Evolutionary conservation across 2,329 filamentous ascomycete genomes (phyloP).

Genomic region (Beauveria varroae): DNA sequence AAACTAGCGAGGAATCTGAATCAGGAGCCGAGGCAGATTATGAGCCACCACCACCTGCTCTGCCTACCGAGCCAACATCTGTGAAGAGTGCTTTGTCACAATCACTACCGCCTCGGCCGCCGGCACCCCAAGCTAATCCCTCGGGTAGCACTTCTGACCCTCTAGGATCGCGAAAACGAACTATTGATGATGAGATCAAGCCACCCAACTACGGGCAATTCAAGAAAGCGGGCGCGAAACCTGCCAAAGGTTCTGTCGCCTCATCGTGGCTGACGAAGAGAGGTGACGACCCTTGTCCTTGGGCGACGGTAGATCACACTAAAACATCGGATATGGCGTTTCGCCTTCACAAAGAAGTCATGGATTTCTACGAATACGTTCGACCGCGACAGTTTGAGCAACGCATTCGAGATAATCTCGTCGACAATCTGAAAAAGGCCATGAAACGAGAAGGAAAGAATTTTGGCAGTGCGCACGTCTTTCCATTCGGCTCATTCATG

Average conservation of each 20-base stretch:
- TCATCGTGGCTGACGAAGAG: conserved; percentile 42
- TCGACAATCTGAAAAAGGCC: conserved; percentile 57
- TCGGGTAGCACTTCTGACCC: conserved; percentile 27
- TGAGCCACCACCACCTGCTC: conserved; percentile 13
- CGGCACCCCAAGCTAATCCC: conserved; percentile 14
- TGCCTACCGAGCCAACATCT: not conserved
- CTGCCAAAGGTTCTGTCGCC: conserved; percentile 41
- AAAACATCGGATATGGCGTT: conserved; percentile 44
- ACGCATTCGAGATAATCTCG: conserved; percentile 61
- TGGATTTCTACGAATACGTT: conserved; percentile 83
- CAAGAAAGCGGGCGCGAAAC: conserved; percentile 44
- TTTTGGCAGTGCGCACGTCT: conserved; percentile 56
- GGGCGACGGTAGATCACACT: conserved; percentile 51
- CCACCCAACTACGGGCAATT: conserved; percentile 43
- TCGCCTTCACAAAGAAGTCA: conserved; percentile 82
- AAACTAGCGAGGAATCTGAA: conserved; percentile 15
- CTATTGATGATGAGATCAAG: conserved; percentile 60
- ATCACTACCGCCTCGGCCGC: conserved; percentile 16
- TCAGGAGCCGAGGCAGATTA: conserved; percentile 14
- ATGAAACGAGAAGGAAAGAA: conserved; percentile 43
- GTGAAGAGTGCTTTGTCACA: not conserved
- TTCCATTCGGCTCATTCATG: conserved; percentile 88
- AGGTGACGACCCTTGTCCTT: conserved; percentile 49
- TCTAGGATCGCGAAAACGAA: conserved; percentile 68
- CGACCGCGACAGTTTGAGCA: conserved; percentile 72